A percentile compares a stretch with the other conserved stretches of the same genome.
phyloP scores from a whole-genome alignment of 306 rosid genomes.

The Trichosanthes truncata region DNA sequence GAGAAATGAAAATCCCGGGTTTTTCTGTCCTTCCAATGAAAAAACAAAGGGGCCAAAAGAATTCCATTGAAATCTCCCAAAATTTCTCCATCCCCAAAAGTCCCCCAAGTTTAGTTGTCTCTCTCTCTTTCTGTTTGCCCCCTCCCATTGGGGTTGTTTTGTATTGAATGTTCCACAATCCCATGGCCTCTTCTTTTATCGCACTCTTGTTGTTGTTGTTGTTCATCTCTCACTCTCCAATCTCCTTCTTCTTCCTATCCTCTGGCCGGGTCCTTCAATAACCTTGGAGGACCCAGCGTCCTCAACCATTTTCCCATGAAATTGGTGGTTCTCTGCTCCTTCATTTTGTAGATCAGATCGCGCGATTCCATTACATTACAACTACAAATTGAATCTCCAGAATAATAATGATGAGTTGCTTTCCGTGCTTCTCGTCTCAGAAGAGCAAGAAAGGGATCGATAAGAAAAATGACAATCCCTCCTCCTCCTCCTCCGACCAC shows the following conservation, averaged over 20 bases:
- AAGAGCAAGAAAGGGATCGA: conserved; percentile 38
- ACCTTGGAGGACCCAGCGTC: conserved; percentile 52
- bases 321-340: not conserved
- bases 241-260: conserved; percentile 14
- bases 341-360: too few relatives aligned
- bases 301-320: conserved; percentile 19
- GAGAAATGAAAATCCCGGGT: too few relatives aligned
- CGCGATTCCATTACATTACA: too few relatives aligned
- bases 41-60: too few relatives aligned
- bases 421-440: conserved; percentile 60
- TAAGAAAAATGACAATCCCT: conserved; percentile 27
- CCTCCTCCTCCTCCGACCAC: conserved; percentile 13
- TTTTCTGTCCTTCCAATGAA: too few relatives aligned
- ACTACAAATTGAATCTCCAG: too few relatives aligned
- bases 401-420: conserved; percentile 44
- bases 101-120: not conserved
- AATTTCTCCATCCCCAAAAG: not conserved
- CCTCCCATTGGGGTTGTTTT: not conserved
- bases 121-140: not conserved
- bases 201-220: conserved; percentile 7
- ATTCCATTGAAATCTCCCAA: too few relatives aligned
- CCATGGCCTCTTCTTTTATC: conserved; percentile 16
- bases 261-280: conserved; percentile 68
- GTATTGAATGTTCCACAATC: conserved; percentile 5
- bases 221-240: not conserved